phyloP scores from a whole-genome alignment of 345 rosid species.

The Moricandia arvensis region DNA sequence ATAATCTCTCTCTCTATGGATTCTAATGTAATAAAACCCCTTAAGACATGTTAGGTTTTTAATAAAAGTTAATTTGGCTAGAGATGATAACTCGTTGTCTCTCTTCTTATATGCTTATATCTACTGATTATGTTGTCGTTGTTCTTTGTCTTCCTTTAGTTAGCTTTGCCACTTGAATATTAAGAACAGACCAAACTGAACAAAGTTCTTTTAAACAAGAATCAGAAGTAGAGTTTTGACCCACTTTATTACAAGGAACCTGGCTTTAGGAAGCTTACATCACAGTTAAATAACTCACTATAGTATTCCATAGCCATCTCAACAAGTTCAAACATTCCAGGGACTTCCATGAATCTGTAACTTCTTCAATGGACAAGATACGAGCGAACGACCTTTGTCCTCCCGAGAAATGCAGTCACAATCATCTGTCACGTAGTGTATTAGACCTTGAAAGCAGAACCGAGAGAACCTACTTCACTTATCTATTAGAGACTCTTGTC shows the following conservation, averaged over 20 bases:
- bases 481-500: no score
- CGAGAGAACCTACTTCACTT: no score
- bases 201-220: background rate
- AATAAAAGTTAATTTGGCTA: background rate
- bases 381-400: background rate
- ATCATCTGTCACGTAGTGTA: conserved; percentile 9
- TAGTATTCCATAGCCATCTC: background rate
- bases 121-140: no score
- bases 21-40: conserved; percentile 6
- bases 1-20: conserved; percentile 15
- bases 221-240: background rate
- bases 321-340: background rate
- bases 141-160: no score
- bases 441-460: no score
- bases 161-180: no score
- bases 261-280: background rate
- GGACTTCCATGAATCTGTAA: background rate
- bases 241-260: background rate
- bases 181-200: background rate
- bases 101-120: background rate
- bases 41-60: background rate
- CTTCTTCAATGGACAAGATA: conserved; percentile 2
- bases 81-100: background rate
- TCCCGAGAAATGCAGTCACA: conserved; percentile 10
- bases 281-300: background rate